These are phyloP conservation scores for Geotrichum cucujoidarum DNA, from an alignment of 1,139 yeast genomes.

Conservation along the genomic window DNA sequence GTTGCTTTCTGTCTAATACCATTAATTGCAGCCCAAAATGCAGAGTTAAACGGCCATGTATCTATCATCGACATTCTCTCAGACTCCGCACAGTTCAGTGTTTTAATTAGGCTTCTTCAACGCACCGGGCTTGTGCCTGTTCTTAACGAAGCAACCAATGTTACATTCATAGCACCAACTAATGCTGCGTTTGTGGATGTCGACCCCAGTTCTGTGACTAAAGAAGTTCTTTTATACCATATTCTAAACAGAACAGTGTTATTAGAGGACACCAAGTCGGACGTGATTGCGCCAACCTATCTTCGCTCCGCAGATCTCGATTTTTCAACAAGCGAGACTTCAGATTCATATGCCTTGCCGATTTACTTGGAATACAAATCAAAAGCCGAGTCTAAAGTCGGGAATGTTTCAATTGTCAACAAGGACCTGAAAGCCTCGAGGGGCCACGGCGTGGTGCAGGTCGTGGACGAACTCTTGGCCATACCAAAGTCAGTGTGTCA, in stretches of 20 bases:
- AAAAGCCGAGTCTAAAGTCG: constrained; percentile 28
- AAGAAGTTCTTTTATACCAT: constrained; percentile 36
- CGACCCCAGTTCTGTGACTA: constrained; percentile 28
- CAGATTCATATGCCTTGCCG: constrained; percentile 2
- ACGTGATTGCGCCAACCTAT: constrained; percentile 20
- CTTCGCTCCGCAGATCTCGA: constrained; percentile 11
- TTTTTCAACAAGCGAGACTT: neutral
- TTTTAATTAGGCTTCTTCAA: constrained; percentile 62
- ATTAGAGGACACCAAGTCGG: constrained; percentile 17
- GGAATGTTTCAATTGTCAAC: constrained; percentile 53
- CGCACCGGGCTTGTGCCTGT: constrained; percentile 61
- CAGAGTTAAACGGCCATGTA: constrained; percentile 2
- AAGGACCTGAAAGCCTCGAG: constrained; percentile 61
- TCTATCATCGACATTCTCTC: constrained; percentile 76
- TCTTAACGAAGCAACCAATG: constrained; percentile 58
- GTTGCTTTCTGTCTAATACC: neutral
- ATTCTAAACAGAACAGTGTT: constrained; percentile 33
- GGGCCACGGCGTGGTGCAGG: constrained; percentile 71
- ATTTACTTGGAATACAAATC: constrained; percentile 18
- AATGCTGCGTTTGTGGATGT: constrained; percentile 67
- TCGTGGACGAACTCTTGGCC: constrained; percentile 51
- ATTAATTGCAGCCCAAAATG: neutral
- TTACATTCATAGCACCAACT: constrained; percentile 80
- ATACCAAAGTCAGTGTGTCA: constrained; percentile 45
- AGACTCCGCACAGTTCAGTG: constrained; percentile 65